These are phyloP conservation scores for Royoungia palumana DNA, from an alignment of 768 basidiomycete species.

Conservation along the genomic window DNA sequence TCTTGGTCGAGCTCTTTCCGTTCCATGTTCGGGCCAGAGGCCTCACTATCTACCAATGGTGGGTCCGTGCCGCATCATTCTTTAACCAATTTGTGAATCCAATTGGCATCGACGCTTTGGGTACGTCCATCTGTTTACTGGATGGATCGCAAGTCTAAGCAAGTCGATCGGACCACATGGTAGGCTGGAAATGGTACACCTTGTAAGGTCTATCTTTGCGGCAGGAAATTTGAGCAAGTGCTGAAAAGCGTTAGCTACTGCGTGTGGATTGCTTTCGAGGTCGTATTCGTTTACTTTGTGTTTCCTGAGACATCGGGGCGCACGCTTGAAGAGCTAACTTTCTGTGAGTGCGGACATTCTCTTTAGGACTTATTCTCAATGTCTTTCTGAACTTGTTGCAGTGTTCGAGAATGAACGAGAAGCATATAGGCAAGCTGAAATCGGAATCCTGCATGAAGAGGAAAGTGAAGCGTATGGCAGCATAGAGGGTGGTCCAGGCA, in stretches of 20 bases:
- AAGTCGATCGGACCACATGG: too few relatives aligned
- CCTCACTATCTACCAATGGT: slow-evolving; percentile 58
- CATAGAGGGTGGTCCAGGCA: too few relatives aligned
- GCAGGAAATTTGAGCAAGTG: too few relatives aligned
- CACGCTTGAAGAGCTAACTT: slow-evolving; percentile 12
- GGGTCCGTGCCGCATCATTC: slow-evolving; percentile 37
- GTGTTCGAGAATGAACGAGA: too few relatives aligned
- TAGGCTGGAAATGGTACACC: slow-evolving; percentile 15
- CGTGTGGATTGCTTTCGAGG: slow-evolving; percentile 11
- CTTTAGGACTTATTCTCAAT: too few relatives aligned
- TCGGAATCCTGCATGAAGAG: too few relatives aligned
- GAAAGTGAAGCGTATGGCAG: too few relatives aligned
- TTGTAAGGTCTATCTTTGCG: background rate
- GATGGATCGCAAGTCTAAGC: background rate
- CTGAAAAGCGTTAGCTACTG: slow-evolving; percentile 5
- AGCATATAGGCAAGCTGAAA: too few relatives aligned
- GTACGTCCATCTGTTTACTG: background rate
- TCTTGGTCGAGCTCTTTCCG: slow-evolving; percentile 62
- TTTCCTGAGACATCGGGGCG: slow-evolving; percentile 15
- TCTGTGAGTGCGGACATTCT: slow-evolving; percentile 4
- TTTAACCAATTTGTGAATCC: slow-evolving; percentile 7
- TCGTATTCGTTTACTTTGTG: slow-evolving; percentile 14
- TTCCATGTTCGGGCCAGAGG: slow-evolving; percentile 60
- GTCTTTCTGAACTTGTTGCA: too few relatives aligned
- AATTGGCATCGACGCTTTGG: slow-evolving; percentile 5